Evolutionary conservation across 1,284 basidiomycete genomes (phyloP).

Genomic region (Cutaneotrichosporon spelunceum): DNA sequence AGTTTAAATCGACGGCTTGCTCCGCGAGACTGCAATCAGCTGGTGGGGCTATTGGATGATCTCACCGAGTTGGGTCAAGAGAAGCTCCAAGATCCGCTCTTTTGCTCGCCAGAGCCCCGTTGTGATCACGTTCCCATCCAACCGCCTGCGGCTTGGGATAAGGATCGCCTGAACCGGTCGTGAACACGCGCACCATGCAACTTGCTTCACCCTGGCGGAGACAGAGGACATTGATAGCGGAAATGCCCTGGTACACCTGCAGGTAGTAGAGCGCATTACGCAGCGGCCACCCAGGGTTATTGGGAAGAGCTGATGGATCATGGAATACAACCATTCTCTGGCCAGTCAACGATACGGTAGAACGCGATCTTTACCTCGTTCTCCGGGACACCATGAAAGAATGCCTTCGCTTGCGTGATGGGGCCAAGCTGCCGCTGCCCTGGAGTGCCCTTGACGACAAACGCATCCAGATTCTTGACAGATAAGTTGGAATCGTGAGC

Average conservation of each 20-base stretch:
- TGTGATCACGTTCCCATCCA: conserved; percentile 90
- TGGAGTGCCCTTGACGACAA: conserved; percentile 27
- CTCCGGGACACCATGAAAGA: conserved; percentile 57
- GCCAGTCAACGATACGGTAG: conserved; percentile 3
- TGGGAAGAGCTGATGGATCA: conserved; percentile 76
- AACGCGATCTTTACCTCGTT: conserved; percentile 19
- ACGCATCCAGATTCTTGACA: conserved; percentile 7
- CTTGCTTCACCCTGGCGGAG: conserved; percentile 58
- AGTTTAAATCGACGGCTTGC: conserved; percentile 93
- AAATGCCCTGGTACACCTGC: conserved; percentile 55
- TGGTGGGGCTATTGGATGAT: neutral
- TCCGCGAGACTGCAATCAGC: conserved; percentile 67
- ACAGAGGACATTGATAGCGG: conserved; percentile 64
- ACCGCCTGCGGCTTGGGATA: conserved; percentile 57
- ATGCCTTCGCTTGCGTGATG: conserved; percentile 59
- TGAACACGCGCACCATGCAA: conserved; percentile 21
- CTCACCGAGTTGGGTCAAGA: conserved; percentile 78
- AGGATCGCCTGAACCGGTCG: neutral
- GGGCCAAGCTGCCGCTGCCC: conserved; percentile 53
- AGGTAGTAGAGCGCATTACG: conserved; percentile 87
- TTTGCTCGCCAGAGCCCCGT: conserved; percentile 80
- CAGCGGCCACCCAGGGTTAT: conserved; percentile 88
- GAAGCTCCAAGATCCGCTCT: conserved; percentile 87
- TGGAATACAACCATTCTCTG: conserved; percentile 71
- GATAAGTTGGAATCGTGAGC: too few relatives aligned